Evolutionary conservation across 441 rosid species (phyloP).

Genomic region (Euphorbia schlechtendalii): DNA sequence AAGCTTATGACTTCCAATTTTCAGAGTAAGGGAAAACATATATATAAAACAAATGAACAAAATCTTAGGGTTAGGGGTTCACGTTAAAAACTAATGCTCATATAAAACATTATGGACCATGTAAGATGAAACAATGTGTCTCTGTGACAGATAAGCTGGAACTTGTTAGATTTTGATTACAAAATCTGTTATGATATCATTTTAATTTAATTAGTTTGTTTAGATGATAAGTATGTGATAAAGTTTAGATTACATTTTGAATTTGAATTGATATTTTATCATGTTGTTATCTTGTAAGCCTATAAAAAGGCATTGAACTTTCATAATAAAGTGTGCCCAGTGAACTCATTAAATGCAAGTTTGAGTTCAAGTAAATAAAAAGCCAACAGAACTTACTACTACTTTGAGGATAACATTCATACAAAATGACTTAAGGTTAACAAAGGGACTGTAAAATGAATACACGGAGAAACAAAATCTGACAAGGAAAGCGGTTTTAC

Average conservation of each 20-base stretch:
- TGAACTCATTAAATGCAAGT: too few relatives aligned
- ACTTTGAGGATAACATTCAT: not conserved
- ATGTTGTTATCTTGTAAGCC: too few relatives aligned
- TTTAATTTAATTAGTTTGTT: too few relatives aligned
- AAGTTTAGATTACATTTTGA: too few relatives aligned
- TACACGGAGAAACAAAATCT: not conserved
- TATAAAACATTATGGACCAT: not conserved
- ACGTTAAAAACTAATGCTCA: not conserved
- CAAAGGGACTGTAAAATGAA: constrained; percentile 1
- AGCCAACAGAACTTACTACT: too few relatives aligned
- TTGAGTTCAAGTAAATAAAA: too few relatives aligned
- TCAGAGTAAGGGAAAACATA: constrained; percentile 1
- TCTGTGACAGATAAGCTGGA: not conserved
- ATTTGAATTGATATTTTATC: too few relatives aligned
- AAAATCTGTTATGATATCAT: too few relatives aligned
- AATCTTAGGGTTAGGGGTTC: not conserved
- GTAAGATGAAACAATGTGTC: constrained; percentile 4
- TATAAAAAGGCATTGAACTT: too few relatives aligned
- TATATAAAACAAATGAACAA: not conserved
- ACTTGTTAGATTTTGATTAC: too few relatives aligned
- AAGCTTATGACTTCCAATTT: not conserved
- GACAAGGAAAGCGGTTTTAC: not conserved
- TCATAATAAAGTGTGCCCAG: too few relatives aligned
- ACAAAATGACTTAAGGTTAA: not conserved
- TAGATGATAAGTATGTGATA: too few relatives aligned